Base-by-base conservation (phyloP, 2,329 filamentous ascomycete genomes). In the Coniochaeta sp. region DNA sequence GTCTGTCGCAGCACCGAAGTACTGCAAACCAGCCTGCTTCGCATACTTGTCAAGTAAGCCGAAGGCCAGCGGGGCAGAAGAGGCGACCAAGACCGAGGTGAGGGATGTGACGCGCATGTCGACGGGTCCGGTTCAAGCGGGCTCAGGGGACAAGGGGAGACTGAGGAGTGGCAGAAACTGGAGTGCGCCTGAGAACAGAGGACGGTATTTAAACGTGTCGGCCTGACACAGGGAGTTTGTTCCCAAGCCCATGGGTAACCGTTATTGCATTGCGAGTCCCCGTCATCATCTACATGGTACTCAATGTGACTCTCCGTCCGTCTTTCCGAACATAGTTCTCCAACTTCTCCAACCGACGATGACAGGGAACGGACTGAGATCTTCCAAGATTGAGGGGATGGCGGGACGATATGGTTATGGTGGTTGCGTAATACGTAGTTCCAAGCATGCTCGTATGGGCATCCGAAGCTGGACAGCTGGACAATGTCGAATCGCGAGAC, bases 1-100 rank as follows among this genome's bases (percentile, higher is more conserved):
- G 70, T 89, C 85, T 32, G 85, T 85, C 2, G 85, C 85, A 1
- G 84, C 81, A 59, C 85, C 85, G 59, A 87, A 87, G 73, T 86
- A 88, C 62, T 77, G 68, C 59, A 81, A 73, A 5, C 83, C 83
- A 34, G 81, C 79, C 59, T 78, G 75, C 61, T 79, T 76, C 12
- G 82, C 82, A 28, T 80, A 73, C 44, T 74, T 68, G 65, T 83
- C 71, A 16, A 85, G 76, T 62, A 78, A 75, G 28, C 66, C 72
- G 7, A 68, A 65, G 36, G 65, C 67, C n/a, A 70, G 36, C 12
- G 62, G 73, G 68, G 62, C 64, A 59, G 61, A 67, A 50, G 64
- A 67, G 56, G 70, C 66, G 36, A 73, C 63, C 26, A 71, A 57
- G 36, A 67, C 59, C 22, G 68, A 56, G 47, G 24, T 28, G 44